phyloP scores from a whole-genome alignment of 768 basidiomycete genomes.

The Leccinellum luteum region DNA sequence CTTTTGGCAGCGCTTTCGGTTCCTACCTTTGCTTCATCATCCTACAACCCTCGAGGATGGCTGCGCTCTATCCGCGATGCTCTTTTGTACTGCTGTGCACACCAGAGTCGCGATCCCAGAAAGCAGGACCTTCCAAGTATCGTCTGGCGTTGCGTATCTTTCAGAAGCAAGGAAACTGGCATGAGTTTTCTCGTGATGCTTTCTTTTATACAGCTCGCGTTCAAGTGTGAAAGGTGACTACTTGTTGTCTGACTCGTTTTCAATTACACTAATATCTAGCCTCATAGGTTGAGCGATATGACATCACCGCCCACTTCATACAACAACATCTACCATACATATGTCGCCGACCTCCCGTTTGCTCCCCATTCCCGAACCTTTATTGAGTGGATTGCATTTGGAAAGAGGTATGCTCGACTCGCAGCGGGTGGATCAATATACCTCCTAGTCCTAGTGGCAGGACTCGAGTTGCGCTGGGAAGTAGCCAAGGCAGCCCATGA shows the following conservation, averaged over 20 bases:
- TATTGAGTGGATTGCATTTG: background rate
- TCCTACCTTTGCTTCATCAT: no score
- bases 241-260: background rate
- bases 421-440: background rate
- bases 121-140: no score
- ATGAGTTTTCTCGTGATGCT: background rate
- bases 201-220: background rate
- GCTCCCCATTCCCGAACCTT: background rate
- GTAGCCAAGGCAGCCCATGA: background rate
- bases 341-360: background rate
- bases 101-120: no score
- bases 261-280: background rate
- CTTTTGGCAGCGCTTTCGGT: no score
- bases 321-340: background rate
- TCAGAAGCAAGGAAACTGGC: background rate
- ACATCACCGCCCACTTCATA: background rate
- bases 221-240: background rate
- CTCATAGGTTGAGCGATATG: background rate
- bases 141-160: no score
- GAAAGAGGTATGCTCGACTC: background rate
- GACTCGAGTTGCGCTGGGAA: background rate
- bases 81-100: no score
- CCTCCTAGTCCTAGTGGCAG: background rate
- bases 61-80: no score
- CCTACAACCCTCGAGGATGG: no score